Evolutionary conservation across 1,284 basidiomycete genomes (phyloP), one percentile per base, ranked within the genome.

Genomic region (Cutaneotrichosporon dermatis): DNA sequence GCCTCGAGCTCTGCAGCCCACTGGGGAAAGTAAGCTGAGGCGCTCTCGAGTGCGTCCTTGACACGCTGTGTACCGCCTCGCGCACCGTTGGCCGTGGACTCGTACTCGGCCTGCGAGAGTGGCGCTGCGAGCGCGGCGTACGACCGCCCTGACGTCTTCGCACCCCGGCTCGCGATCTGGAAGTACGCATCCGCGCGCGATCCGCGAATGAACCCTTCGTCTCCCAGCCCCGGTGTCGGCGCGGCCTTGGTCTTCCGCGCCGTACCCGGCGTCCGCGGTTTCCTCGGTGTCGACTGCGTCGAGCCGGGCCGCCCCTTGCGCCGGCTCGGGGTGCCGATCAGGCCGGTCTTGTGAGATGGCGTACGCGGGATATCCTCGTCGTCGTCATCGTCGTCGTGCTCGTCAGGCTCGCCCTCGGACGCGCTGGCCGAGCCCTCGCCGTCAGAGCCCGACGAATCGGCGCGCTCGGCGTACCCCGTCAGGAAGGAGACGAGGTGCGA

Each of bases 151-250:
- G 89, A 90, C 25, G 90, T 92, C 59, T 83, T 83, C 0, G 84
- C 76, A 12, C 86, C 82, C 43, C 86, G 82, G 8, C 85, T 80
- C 25, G 84, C 80, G 1, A 66, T 57, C 13, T 83, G 81, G 72
- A 96, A 91, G 78, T 93, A 96, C 12, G 85, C 84, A 77, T 96
- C 92, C 56, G 92, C 90, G 1, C 78, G 68, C 0, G 79, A 77
- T 1, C 72, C 67, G 8, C 76, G 66, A 34, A 70, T 70, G 60
- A 80, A 79, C 4, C 77, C 77, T 43, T 66, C 66, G 50, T 67
- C 57, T 25, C 25, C 25, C 25, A 25, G 25, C 11, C 57, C 56
- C 10, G 71, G 69, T 35, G 67, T 70, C 4, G 58, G 64, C 2
- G 59, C 63, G 9, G 58, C 40, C 35, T 41, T 13, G 60, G 60